Base-by-base conservation (phyloP, 2,329 filamentous ascomycete species). In the Alternaria sp. region DNA sequence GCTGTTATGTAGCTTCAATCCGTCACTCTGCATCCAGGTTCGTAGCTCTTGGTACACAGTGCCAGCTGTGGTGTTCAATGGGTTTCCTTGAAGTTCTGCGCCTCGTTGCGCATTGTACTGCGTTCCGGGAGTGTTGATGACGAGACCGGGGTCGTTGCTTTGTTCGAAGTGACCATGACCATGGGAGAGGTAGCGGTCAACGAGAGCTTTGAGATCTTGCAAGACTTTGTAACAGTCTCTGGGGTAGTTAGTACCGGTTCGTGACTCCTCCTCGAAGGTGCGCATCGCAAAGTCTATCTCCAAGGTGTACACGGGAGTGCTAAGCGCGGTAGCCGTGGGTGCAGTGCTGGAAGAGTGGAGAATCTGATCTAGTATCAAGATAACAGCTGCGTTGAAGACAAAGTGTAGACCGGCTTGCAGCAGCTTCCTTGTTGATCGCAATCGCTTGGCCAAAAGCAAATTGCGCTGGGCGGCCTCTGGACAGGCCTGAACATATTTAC, bases 301-400 rank as follows among this genome's bases (percentile, higher is more conserved):
- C 43, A 55, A 20, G 41, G 59, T 43, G 37, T 62, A 28, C 21
- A 20, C 37, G 5, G 33, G 12, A 11, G 15, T 43, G 14, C 44
- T 49, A 33, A 28, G 26, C 30, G 33, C 21, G 41, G 51, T 46
- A 6, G 45, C 33, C 11, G 45, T 57, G 18, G 20, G 6, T 4
- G 59, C n/a, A 26, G 46, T 28, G 25, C 25, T 28, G 3, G 45
- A 49, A 21, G 20, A 30, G 26, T 57, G 53, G 23, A 69, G 56
- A 20, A 75, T 67, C n/a, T 69, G 71, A 53, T 70, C 60, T 21
- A 75, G 61, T 26, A 75, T 63, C 25, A 75, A 58, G 37, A 75
- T 61, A 18, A 75, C 70, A n/a, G 70, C 65, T 21, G 72, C 72
- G 51, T 75, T 74, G 54, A 75, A 75, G 4, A 75, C 63, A 41